A percentile compares a stretch with the other conserved stretches of the same genome.
phyloP scores from a whole-genome alignment of 23 red algal genomes.

The Gracilaria domingensis region DNA sequence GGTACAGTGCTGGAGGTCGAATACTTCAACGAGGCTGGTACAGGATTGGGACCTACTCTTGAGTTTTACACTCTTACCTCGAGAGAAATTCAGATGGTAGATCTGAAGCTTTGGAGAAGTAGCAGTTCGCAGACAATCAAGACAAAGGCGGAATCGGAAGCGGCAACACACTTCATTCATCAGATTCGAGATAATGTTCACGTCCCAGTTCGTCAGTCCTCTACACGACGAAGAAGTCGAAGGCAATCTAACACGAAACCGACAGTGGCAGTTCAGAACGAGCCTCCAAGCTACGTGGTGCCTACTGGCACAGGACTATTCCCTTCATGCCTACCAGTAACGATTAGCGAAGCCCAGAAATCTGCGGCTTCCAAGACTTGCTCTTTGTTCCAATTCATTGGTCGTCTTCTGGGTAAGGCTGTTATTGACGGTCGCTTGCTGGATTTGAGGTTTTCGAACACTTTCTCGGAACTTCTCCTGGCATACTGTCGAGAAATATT shows the following conservation, averaged over 20 bases:
- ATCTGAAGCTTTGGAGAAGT: conserved; percentile 84
- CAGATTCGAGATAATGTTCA: conserved; percentile 3
- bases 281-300: conserved; percentile 61
- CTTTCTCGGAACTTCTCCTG: conserved; percentile 72
- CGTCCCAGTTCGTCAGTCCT: neutral
- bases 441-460: conserved; percentile 87
- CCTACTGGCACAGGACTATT: conserved; percentile 91
- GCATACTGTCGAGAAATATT: conserved; percentile 66
- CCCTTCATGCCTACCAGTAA: conserved; percentile 66
- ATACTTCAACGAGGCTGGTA: conserved; percentile 96
- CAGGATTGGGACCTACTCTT: conserved; percentile 95
- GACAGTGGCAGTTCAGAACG: neutral
- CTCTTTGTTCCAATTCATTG: conserved; percentile 84
- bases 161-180: neutral
- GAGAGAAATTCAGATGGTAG: conserved; percentile 88
- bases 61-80: conserved; percentile 98
- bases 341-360: neutral
- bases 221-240: conserved; percentile 46
- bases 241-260: conserved; percentile 16
- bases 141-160: conserved; percentile 33
- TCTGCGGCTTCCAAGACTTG: conserved; percentile 47
- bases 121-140: conserved; percentile 18
- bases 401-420: conserved; percentile 90
- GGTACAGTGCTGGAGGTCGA: conserved; percentile 92
- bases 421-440: conserved; percentile 95